These are phyloP conservation scores for Metroxylon sagu DNA, from an alignment of 176 grass and related monocot genomes.

Conservation along the genomic window DNA sequence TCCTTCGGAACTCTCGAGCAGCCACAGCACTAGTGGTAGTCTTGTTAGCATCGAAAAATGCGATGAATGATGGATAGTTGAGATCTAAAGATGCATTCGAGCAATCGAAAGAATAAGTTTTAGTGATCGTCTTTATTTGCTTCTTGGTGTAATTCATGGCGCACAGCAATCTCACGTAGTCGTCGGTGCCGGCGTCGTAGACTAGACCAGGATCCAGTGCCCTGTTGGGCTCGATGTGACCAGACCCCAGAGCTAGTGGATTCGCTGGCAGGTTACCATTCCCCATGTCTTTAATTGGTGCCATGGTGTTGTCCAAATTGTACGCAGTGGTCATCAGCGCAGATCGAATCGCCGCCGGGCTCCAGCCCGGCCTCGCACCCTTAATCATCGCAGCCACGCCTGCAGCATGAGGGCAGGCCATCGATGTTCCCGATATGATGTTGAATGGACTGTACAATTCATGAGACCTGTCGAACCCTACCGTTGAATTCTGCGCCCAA, in stretches of 20 bases:
- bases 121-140: constrained; percentile 56
- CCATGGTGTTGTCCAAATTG: constrained; percentile 27
- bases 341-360: constrained; percentile 58
- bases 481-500: constrained; percentile 2
- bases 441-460: constrained; percentile 13
- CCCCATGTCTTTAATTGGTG: constrained; percentile 38
- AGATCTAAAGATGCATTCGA: constrained; percentile 31
- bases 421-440: constrained; percentile 49
- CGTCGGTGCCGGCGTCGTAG: constrained; percentile 44
- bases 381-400: constrained; percentile 56
- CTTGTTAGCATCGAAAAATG: constrained; percentile 2
- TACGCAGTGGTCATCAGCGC: constrained; percentile 72
- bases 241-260: constrained; percentile 58
- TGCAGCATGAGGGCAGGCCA: constrained; percentile 58
- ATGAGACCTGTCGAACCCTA: constrained; percentile 12
- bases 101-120: constrained; percentile 33
- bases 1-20: constrained; percentile 27
- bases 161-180: constrained; percentile 59
- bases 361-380: constrained; percentile 32
- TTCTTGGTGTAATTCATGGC: constrained; percentile 51
- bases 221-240: constrained; percentile 53
- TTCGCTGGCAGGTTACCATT: constrained; percentile 1
- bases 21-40: too few species aligned
- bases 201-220: constrained; percentile 68
- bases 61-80: constrained; percentile 48